A percentile compares a stretch with the other conserved stretches of the same genome.
phyloP scores from a whole-genome alignment of 2,329 filamentous ascomycete species.

The Hymenoscyphus occultus region DNA sequence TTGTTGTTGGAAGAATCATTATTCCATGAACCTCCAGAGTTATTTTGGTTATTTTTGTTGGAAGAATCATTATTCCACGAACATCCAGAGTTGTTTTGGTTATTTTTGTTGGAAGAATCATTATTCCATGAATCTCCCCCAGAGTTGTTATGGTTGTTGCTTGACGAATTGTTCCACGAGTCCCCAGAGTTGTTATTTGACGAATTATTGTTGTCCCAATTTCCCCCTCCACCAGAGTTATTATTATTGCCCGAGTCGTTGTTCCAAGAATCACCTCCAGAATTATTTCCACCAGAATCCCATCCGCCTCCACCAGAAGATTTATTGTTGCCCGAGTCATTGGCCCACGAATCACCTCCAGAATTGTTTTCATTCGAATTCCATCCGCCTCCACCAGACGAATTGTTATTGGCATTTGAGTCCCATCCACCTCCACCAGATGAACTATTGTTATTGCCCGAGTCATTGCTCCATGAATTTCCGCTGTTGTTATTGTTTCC shows the following conservation, averaged over 20 bases:
- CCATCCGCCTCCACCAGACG: conserved; percentile 8
- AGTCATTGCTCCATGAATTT: conserved; percentile 4
- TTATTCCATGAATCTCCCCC: no score
- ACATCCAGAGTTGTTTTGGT: no score
- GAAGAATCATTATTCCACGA: conserved; percentile 5
- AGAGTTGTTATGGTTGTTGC: background rate
- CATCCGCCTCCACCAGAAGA: background rate
- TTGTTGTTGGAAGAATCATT: conserved; percentile 5
- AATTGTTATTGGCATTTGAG: conserved; percentile 10
- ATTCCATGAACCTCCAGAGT: conserved; percentile 8
- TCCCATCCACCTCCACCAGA: background rate
- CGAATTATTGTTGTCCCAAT: conserved; percentile 5
- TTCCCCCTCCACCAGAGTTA: background rate
- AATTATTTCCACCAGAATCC: conserved; percentile 6
- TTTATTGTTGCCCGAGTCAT: conserved; percentile 8
- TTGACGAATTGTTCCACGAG: background rate
- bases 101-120: background rate
- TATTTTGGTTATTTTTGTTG: background rate
- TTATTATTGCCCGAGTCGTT: conserved; percentile 9
- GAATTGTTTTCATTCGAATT: conserved; percentile 10
- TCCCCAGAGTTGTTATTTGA: conserved; percentile 8
- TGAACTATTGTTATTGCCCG: conserved; percentile 8
- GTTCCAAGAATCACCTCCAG: conserved; percentile 9
- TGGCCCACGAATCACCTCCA: conserved; percentile 1
- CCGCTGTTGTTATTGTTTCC: background rate